phyloP scores from a whole-genome alignment of 768 basidiomycete genomes.

The Serendipita vermifera region DNA sequence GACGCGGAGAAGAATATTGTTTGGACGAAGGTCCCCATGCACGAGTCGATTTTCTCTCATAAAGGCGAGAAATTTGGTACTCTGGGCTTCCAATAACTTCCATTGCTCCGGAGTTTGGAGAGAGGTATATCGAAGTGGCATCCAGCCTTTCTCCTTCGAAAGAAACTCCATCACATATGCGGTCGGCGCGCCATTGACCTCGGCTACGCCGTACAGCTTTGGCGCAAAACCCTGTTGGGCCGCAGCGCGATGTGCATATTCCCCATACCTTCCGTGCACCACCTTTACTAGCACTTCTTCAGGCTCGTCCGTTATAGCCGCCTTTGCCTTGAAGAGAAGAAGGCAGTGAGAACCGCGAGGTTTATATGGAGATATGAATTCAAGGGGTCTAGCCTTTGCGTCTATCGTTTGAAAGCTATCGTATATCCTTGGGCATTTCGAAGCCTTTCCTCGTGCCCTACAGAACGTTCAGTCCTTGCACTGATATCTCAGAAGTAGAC shows the following conservation, averaged over 20 bases:
- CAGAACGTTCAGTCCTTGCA: too few relatives aligned
- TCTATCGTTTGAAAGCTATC: neutral
- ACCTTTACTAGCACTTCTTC: neutral
- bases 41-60: too few relatives aligned
- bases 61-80: neutral
- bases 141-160: neutral
- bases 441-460: too few relatives aligned
- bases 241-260: neutral
- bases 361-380: neutral
- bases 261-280: neutral
- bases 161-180: neutral
- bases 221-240: neutral
- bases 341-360: neutral
- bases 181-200: neutral
- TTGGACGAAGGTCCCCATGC: too few relatives aligned
- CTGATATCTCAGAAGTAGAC: too few relatives aligned
- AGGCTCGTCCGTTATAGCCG: neutral
- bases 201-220: neutral
- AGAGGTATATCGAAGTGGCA: neutral
- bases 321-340: neutral
- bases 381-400: neutral
- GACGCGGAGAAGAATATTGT: too few relatives aligned
- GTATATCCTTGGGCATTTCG: neutral
- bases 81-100: neutral
- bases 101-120: neutral